These are phyloP conservation scores for Trichoderma reesei DNA, from an alignment of 495 filamentous ascomycete genomes.

Conservation along the genomic window DNA sequence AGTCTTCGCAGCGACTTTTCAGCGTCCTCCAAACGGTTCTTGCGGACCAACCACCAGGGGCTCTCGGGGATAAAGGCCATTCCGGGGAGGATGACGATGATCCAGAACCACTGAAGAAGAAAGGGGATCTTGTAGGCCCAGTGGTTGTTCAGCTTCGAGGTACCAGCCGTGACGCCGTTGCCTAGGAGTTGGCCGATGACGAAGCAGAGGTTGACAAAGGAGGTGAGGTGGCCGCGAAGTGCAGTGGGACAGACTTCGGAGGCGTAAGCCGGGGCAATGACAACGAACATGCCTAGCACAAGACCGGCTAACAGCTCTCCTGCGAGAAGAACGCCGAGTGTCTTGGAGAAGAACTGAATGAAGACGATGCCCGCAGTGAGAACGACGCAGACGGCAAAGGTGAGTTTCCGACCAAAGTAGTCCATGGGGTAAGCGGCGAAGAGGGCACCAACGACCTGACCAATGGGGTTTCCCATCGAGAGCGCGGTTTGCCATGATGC, in stretches of 20 bases:
- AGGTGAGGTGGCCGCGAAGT: slow-evolving; percentile 56
- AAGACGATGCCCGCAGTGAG: slow-evolving; percentile 42
- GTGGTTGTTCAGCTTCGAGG: slow-evolving; percentile 41
- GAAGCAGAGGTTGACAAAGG: slow-evolving; percentile 67
- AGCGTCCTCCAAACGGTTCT: slow-evolving; percentile 43
- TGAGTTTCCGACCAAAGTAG: slow-evolving; percentile 24
- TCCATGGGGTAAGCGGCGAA: slow-evolving; percentile 26
- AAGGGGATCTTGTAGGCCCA: slow-evolving; percentile 59
- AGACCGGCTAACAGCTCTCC: slow-evolving; percentile 55
- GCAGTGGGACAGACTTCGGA: slow-evolving; percentile 57
- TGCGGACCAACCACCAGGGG: slow-evolving; percentile 64
- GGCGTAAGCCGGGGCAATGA: slow-evolving; percentile 58
- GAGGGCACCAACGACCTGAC: slow-evolving; percentile 30
- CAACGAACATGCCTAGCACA: slow-evolving; percentile 54
- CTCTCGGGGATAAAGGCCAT: slow-evolving; percentile 54
- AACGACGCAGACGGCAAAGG: slow-evolving; percentile 31
- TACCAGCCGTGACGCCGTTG: slow-evolving; percentile 48
- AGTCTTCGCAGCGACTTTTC: slow-evolving; percentile 47
- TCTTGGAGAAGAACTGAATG: slow-evolving; percentile 50
- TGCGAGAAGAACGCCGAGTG: slow-evolving; percentile 47
- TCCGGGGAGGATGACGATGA: slow-evolving; percentile 53
- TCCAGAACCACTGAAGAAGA: slow-evolving; percentile 67
- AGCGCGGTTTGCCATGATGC: slow-evolving; percentile 28
- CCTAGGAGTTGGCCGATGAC: slow-evolving; percentile 60
- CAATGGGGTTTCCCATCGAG: slow-evolving; percentile 25